Evolutionary conservation across 1,139 yeast genomes (phyloP), one percentile per base, ranked within the genome.

Genomic region (Nakaseomyces glabratus): DNA sequence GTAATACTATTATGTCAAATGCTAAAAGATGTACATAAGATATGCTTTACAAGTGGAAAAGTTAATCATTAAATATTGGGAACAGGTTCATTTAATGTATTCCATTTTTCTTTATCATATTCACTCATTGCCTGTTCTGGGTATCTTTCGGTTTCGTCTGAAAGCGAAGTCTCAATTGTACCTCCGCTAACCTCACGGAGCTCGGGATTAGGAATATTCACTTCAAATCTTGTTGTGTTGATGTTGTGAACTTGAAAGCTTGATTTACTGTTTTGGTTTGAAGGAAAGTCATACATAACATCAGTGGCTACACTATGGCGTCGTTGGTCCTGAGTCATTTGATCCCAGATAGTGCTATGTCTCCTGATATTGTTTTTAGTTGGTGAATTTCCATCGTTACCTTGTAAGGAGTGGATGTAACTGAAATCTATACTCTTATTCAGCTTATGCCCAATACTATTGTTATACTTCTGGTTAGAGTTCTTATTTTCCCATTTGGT

Each of bases 91-190:
- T 26, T 42, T 20, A 52, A 36, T 6, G 51, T 42, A 25, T 47
- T 45, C 58, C 57, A 51, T 34, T 50, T 49, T 31, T 53, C 58
- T 32, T 51, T 44, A 28, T 53, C 58, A 31, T 53, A 53, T 35
- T 53, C 54, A 32, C 57, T 46, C 31, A 47, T 45, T 3, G 49
- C 44, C 10, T 40, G 37, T 5, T 46, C 49, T 8, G 57, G 57
- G 25, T 51, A 51, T 25, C 33, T 37, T 17, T 26, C 30, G 6
- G 30, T 17, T n/a, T 20, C 17, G n/a, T 13, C n/a, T 10, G 21
- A 19, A 8, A 17, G 17, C 21, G 20, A 31, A 13, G 47, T 43
- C 4, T 28, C 37, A 8, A 24, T 6, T n/a, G 44, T 36, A 8
- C 26, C 30, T 15, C 33, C 26, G 14, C 20, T 20, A 10, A 16